Conservation (phyloP, 176 grass and related monocot species). For the Thinopyrum elongatum region DNA sequence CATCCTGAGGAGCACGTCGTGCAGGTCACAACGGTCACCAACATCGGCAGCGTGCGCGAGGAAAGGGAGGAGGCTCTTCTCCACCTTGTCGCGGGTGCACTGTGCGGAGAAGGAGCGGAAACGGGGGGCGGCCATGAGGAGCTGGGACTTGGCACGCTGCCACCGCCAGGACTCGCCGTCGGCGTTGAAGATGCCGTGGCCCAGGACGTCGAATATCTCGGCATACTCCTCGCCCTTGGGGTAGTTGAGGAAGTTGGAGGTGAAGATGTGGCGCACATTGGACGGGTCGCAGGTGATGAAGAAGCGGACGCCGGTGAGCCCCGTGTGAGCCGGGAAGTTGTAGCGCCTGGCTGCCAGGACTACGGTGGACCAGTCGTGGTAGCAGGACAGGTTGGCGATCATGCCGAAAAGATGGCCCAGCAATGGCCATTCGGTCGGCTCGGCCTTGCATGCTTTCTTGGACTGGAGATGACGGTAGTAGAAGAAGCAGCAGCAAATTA, state of each 20-base stretch:
- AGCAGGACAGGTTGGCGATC: conserved; percentile 7
- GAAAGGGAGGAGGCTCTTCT: conserved; percentile 41
- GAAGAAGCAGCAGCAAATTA: neutral
- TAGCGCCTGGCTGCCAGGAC: neutral
- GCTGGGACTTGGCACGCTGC: conserved; percentile 42
- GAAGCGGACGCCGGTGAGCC: conserved; percentile 20
- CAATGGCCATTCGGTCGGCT: conserved; percentile 46
- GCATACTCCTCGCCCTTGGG: conserved; percentile 57
- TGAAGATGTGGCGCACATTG: conserved; percentile 65
- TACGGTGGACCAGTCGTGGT: conserved; percentile 43
- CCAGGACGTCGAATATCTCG: conserved; percentile 54
- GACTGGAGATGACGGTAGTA: conserved; percentile 28
- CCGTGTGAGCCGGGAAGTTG: conserved; percentile 29
- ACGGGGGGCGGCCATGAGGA: conserved; percentile 20
- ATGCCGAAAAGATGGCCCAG: conserved; percentile 41
- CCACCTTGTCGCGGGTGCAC: conserved; percentile 41
- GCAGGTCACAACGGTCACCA: conserved; percentile 38
- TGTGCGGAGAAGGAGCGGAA: conserved; percentile 33
- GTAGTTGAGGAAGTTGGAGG: conserved; percentile 60
- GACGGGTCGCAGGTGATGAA: conserved; percentile 52
- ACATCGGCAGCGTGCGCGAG: conserved; percentile 18
- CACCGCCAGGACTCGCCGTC: conserved; percentile 56
- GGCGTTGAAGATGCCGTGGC: conserved; percentile 67
- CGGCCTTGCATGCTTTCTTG: conserved; percentile 13
- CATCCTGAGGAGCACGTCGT: conserved; percentile 61